Base-by-base conservation (phyloP, 768 basidiomycete genomes). In the Suillus subluteus region DNA sequence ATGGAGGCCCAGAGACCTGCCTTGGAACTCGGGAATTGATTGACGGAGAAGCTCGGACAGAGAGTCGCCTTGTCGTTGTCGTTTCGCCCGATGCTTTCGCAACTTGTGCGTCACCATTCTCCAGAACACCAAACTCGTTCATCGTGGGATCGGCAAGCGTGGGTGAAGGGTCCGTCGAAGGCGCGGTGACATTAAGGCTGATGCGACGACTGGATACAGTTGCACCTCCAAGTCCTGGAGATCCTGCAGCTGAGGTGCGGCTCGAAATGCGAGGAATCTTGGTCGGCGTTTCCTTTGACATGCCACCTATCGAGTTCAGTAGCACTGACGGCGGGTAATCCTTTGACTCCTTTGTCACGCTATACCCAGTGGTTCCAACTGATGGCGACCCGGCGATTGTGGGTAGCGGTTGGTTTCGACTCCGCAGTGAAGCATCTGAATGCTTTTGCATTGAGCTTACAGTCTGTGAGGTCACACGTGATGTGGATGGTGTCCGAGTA, bases 311-410 rank as follows among this genome's bases (percentile, higher is more conserved):
- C 18, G 86, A 81, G 69, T 89, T 90, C 65, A 82, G 73, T 48
- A 85, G 75, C 13, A 85, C 81, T n/a, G 83, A 82, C 12, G 86
- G 86, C 11, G 83, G 84, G 18, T 79, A 83, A 65, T 90, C 90
- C 70, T 84, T 87, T 12, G 76, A 72, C 40, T 90, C 89, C 73
- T 87, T 88, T 40, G 80, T 72, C 37, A 76, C 81, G 68, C 83
- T 83, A 56, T 82, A 83, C 52, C 83, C 85, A 16, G 81, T 83
- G 38, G 87, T 87, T 58, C 89, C 91, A 58, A 95, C 91, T 15
- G 95, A 96, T 5, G 96, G 96, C 4, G 95, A 96, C 40, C 96
- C 96, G 38, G 95, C 94, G 65, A 97, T 97, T 13, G 96, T 96
- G 11, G 95, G 95, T 12, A 97, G 80, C 21, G 59, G 59, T 70